A percentile compares a stretch with the other conserved stretches of the same genome.
phyloP scores from a whole-genome alignment of 345 rosid species.

The Citrus hindsii region DNA sequence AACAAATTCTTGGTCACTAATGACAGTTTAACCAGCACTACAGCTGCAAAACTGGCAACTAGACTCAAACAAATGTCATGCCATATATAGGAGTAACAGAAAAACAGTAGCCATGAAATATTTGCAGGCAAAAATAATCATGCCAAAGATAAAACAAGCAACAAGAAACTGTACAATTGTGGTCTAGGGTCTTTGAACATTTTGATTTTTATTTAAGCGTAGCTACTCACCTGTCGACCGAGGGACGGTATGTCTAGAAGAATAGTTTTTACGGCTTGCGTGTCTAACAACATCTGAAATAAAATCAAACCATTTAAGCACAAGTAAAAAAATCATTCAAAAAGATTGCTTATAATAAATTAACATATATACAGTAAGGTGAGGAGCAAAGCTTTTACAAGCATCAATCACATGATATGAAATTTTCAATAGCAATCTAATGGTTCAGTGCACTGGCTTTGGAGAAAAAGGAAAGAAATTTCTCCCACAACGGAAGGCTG shows the following conservation, averaged over 20 bases:
- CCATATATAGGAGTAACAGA: neutral
- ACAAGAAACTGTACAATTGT: neutral
- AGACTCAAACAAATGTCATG: neutral
- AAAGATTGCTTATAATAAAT: neutral
- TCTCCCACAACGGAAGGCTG: neutral
- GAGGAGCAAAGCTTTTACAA: neutral
- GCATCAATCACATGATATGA: neutral
- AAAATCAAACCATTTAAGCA: neutral
- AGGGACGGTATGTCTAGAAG: conserved; percentile 94
- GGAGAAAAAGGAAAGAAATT: neutral
- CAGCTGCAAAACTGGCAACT: neutral
- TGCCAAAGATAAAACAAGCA: neutral
- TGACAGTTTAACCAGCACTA: neutral
- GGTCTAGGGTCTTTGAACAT: neutral
- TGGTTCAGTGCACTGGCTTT: neutral
- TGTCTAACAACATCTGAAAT: conserved; percentile 91
- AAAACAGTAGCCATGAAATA: neutral
- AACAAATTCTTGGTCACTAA: neutral
- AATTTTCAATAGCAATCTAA: neutral
- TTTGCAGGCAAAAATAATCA: neutral
- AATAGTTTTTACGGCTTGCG: conserved; percentile 96
- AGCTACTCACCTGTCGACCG: conserved; percentile 75
- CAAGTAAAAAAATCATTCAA: neutral
- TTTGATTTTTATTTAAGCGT: neutral
- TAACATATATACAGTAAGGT: neutral